Base-by-base conservation (phyloP, 441 rosid genomes). In the Populus hybrid region DNA sequence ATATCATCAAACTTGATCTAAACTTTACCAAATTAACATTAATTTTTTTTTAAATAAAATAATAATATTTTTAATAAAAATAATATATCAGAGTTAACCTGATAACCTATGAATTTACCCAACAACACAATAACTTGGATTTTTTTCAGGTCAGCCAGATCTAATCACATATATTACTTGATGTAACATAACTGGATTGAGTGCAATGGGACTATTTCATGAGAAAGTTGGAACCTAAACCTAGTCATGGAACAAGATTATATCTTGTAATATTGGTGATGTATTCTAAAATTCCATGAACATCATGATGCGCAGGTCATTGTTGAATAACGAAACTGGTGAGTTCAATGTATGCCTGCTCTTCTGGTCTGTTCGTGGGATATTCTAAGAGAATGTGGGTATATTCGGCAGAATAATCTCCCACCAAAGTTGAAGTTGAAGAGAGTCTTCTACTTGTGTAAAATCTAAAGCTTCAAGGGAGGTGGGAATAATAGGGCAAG, bases 401-500 rank as follows among this genome's bases (percentile, higher is more conserved):
- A 21, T 63, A 21, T 63, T 63, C 14, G 66, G 28, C 23, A 21
- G 66, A 63, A 63, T 63, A 63, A 23, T 12, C 10, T 23, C 24
- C 28, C 64, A n/a, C 4, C 64, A 64, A 78, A 16, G 24, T 66
- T 71, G 65, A 78, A 16, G 24, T 66, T 71, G 65, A 50, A 36
- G 18, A 40, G 34, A 53, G n/a, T 61, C 26, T 9, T 14, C 32
- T 57, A 35, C 11, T 0, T 10, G 69, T 69, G 42, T 40, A 53
- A 78, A 72, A 78, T 16, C 36, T 53, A 68, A 19, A 38, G n/a
- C 23, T 75, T 64, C 7, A 35, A 69, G 67, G 34, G 59, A 59
- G 53, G 75, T 75, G 82, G 69, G 83, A 79, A 73, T 67, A 74
- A 72, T 57, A 75, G 74, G 30, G 64, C 59, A 38, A 16, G 67